Evolutionary conservation across 2,329 filamentous ascomycete species (phyloP).

Genomic region (Sclerotinia glacialis): DNA sequence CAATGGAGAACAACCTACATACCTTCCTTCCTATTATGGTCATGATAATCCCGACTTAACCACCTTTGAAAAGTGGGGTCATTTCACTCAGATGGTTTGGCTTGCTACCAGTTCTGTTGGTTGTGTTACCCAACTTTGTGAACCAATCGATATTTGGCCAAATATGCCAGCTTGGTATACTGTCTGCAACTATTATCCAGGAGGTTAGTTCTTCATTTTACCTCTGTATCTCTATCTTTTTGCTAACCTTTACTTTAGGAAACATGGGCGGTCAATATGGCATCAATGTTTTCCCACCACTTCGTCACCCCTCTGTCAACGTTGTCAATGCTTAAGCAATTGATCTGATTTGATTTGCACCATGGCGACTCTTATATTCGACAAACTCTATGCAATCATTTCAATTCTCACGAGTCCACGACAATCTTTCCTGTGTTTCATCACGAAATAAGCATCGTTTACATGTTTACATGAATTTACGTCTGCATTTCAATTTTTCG

Average conservation of each 20-base stretch:
- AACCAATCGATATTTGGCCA: slow-evolving; percentile 43
- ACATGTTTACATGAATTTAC: slow-evolving; percentile 3
- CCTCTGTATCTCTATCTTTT: neutral
- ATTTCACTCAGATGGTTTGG: slow-evolving; percentile 75
- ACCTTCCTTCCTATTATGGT: slow-evolving; percentile 56
- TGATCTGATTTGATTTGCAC: neutral
- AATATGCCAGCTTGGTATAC: slow-evolving; percentile 59
- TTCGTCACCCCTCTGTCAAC: neutral
- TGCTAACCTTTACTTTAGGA: slow-evolving; percentile 8
- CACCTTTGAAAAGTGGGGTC: slow-evolving; percentile 66
- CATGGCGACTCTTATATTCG: neutral
- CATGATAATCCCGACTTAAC: slow-evolving; percentile 55
- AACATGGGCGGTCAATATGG: slow-evolving; percentile 22
- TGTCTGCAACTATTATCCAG: slow-evolving; percentile 76
- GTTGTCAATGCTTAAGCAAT: slow-evolving; percentile 17
- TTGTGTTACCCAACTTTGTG: slow-evolving; percentile 57
- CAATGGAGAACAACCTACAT: slow-evolving; percentile 69
- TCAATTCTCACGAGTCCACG: slow-evolving; percentile 1
- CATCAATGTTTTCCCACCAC: slow-evolving; percentile 22
- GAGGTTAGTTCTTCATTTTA: slow-evolving; percentile 13
- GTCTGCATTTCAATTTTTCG: neutral
- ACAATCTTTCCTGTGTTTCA: slow-evolving; percentile 5
- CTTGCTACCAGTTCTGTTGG: slow-evolving; percentile 57
- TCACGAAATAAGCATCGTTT: neutral
- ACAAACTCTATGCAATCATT: neutral